Evolutionary conservation across 352 stramenopile genomes (phyloP).

Genomic region (Pythium dissimile): DNA sequence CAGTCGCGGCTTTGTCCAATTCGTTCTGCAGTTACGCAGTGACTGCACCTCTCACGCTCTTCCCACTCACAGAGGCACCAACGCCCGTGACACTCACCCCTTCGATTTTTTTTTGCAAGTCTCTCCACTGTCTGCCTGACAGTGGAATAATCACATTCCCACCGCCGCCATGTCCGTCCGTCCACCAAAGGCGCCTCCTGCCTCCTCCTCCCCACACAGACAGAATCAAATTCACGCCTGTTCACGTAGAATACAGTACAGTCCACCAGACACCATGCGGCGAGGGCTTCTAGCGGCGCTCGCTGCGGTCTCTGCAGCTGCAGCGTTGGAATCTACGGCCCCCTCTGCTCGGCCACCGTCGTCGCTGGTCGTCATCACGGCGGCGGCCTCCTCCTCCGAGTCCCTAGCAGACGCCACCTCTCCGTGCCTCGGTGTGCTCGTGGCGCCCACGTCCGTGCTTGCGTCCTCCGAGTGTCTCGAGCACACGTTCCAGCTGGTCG

Average conservation of each 20-base stretch:
- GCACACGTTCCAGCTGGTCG: constrained; percentile 5
- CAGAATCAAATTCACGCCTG: too few relatives aligned
- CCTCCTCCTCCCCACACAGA: background rate
- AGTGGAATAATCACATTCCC: background rate
- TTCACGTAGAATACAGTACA: too few relatives aligned
- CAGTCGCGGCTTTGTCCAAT: too few relatives aligned
- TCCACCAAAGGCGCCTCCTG: background rate
- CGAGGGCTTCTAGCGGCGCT: background rate
- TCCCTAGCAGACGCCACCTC: background rate
- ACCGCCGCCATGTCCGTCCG: background rate
- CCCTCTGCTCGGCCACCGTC: too few relatives aligned
- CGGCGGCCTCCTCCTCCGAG: background rate
- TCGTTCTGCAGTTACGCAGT: too few relatives aligned
- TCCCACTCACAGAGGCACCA: constrained; percentile 6
- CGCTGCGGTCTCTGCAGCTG: background rate
- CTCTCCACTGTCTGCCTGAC: background rate
- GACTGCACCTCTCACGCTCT: background rate
- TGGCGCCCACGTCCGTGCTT: constrained; percentile 18
- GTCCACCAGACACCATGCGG: background rate
- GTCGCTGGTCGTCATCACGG: constrained; percentile 5
- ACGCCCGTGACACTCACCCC: background rate
- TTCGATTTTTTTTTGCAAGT: too few relatives aligned
- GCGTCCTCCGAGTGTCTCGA: constrained; percentile 14
- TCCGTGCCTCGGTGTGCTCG: constrained; percentile 13
- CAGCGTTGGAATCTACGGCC: too few relatives aligned